Evolutionary conservation across 768 basidiomycete species (phyloP).

Genomic region (Trametes cubensis): DNA sequence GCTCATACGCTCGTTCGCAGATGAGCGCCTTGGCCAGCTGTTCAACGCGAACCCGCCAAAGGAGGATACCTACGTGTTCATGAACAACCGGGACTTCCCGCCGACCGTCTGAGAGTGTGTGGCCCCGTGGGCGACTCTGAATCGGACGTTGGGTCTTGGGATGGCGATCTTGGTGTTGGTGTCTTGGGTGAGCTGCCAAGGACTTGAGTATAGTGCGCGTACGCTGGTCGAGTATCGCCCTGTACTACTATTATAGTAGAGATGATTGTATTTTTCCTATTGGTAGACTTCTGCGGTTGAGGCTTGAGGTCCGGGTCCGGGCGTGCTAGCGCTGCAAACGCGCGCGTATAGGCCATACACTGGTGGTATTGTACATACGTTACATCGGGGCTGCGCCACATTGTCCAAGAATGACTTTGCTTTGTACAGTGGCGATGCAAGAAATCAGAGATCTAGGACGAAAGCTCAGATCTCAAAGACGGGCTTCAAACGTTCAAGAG

Average conservation of each 20-base stretch:
- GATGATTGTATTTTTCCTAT: background rate
- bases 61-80: slow-evolving; percentile 79
- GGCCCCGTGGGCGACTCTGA: background rate
- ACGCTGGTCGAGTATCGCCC: slow-evolving; percentile 6
- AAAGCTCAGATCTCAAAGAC: too few species aligned
- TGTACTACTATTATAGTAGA: slow-evolving; percentile 11
- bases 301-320: too few species aligned
- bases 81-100: slow-evolving; percentile 34
- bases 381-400: background rate
- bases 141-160: background rate
- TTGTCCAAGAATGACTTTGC: too few species aligned
- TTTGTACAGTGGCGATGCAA: too few species aligned
- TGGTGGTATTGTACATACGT: too few species aligned
- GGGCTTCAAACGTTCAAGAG: too few species aligned
- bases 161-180: too few species aligned
- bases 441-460: too few species aligned
- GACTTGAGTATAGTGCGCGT: background rate
- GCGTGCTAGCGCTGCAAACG: background rate
- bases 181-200: background rate
- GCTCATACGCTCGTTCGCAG: slow-evolving; percentile 36
- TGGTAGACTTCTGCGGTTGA: background rate
- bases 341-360: background rate
- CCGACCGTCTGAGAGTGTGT: background rate
- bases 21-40: slow-evolving; percentile 64
- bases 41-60: slow-evolving; percentile 67